Evolutionary conservation across 2,329 filamentous ascomycete species (phyloP).

Genomic region (Colletotrichum sp.): DNA sequence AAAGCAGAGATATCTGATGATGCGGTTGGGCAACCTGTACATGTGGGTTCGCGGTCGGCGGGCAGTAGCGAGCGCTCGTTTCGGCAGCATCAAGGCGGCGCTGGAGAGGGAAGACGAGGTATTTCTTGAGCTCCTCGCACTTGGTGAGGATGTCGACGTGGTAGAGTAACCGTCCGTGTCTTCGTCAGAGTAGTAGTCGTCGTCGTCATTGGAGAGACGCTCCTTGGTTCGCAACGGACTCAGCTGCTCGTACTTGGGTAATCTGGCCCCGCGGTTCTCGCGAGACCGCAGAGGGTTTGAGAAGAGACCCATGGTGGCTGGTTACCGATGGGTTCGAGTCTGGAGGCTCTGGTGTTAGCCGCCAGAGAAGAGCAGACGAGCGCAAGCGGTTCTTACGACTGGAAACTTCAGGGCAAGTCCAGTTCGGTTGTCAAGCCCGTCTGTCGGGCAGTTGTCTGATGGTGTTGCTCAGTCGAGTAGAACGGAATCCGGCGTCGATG

Average conservation of each 20-base stretch:
- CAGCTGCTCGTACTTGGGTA: conserved; percentile 58
- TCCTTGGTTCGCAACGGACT: conserved; percentile 45
- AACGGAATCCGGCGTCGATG: background rate
- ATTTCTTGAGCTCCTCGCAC: conserved; percentile 60
- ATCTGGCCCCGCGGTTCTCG: conserved; percentile 42
- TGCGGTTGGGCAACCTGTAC: conserved; percentile 73
- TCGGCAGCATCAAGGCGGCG: conserved; percentile 50
- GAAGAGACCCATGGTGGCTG: conserved; percentile 51
- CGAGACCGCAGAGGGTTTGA: conserved; percentile 53
- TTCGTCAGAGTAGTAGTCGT: conserved; percentile 51
- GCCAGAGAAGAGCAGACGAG: background rate
- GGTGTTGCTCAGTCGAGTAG: background rate
- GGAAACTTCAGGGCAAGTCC: background rate
- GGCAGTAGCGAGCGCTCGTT: conserved; percentile 35
- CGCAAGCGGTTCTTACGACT: background rate
- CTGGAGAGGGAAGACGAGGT: conserved; percentile 49
- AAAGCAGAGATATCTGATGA: conserved; percentile 80
- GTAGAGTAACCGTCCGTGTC: conserved; percentile 46
- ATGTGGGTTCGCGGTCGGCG: conserved; percentile 41
- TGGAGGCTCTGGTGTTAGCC: background rate
- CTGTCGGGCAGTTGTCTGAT: background rate
- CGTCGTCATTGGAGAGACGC: conserved; percentile 56
- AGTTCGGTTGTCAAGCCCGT: background rate
- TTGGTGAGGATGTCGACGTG: conserved; percentile 47
- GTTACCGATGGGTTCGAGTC: conserved; percentile 9